Percentiles rank a stretch among this genome's conserved stretches.
phyloP scores from a whole-genome alignment of 306 rosid species.

The Vigna angularis region DNA sequence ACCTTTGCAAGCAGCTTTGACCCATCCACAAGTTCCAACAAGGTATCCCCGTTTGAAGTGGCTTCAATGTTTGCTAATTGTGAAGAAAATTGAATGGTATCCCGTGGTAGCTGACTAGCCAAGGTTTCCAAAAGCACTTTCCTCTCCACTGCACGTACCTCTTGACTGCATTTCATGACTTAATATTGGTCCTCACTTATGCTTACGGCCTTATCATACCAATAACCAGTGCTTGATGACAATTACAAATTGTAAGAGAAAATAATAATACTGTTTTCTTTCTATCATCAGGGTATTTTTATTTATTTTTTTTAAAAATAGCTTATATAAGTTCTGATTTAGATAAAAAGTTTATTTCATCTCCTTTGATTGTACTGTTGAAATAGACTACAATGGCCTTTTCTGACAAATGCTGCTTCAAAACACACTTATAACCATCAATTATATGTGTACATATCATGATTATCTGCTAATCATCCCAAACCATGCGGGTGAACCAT shows the following conservation, averaged over 20 bases:
- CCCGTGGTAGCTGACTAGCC: conserved; percentile 64
- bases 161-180: conserved; percentile 73
- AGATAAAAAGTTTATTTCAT: no score
- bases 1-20: conserved; percentile 79
- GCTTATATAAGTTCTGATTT: no score
- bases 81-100: conserved; percentile 70
- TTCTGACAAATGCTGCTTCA: neutral
- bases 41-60: conserved; percentile 56
- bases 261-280: no score
- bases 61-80: conserved; percentile 64
- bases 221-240: neutral
- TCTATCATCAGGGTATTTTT: no score
- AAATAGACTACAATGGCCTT: no score
- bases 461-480: no score
- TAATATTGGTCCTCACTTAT: neutral
- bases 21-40: conserved; percentile 73
- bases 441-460: neutral
- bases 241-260: neutral
- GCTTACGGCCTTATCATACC: neutral
- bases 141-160: conserved; percentile 91
- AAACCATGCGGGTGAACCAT: no score
- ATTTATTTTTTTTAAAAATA: no score
- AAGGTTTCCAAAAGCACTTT: conserved; percentile 83
- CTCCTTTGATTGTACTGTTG: no score
- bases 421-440: no score